Evolutionary conservation across 2,329 filamentous ascomycete species (phyloP).

Genomic region (Epichloe gansuensis): DNA sequence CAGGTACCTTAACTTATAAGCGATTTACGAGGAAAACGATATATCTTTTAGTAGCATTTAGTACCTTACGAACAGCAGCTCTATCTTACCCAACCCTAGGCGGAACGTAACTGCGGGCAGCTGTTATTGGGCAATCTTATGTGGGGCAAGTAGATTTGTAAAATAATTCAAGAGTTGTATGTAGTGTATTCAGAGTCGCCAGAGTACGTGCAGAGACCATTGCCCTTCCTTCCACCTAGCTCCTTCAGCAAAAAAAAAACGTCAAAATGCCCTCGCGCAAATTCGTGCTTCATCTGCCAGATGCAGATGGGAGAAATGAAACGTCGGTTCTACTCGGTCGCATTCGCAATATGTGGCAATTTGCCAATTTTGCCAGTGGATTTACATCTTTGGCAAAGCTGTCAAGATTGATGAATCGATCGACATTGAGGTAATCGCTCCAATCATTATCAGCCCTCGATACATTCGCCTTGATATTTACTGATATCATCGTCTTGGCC

Average conservation of each 20-base stretch:
- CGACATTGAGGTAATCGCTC: conserved; percentile 64
- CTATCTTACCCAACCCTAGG: too few relatives aligned
- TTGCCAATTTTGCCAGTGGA: conserved; percentile 91
- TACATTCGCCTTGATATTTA: not conserved
- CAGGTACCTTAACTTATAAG: too few relatives aligned
- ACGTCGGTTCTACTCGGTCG: conserved; percentile 38
- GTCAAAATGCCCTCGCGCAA: conserved; percentile 8
- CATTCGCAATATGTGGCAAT: conserved; percentile 89
- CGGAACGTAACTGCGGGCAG: too few relatives aligned
- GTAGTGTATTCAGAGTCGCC: not conserved
- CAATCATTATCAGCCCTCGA: conserved; percentile 1
- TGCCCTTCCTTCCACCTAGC: not conserved
- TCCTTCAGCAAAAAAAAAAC: not conserved
- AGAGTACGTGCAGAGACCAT: not conserved
- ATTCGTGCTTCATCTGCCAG: conserved; percentile 1
- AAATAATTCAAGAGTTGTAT: too few relatives aligned
- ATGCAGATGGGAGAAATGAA: not conserved
- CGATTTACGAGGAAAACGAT: too few relatives aligned
- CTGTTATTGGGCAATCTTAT: too few relatives aligned
- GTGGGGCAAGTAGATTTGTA: too few relatives aligned
- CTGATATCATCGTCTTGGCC: not conserved
- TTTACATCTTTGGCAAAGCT: conserved; percentile 77
- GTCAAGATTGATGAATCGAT: conserved; percentile 84
- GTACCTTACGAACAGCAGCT: too few relatives aligned
- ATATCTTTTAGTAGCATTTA: too few relatives aligned